Percentiles rank a stretch among this genome's conserved stretches.
phyloP scores from a whole-genome alignment of 495 filamentous ascomycete genomes.

The Saxophila tyrrhenica region DNA sequence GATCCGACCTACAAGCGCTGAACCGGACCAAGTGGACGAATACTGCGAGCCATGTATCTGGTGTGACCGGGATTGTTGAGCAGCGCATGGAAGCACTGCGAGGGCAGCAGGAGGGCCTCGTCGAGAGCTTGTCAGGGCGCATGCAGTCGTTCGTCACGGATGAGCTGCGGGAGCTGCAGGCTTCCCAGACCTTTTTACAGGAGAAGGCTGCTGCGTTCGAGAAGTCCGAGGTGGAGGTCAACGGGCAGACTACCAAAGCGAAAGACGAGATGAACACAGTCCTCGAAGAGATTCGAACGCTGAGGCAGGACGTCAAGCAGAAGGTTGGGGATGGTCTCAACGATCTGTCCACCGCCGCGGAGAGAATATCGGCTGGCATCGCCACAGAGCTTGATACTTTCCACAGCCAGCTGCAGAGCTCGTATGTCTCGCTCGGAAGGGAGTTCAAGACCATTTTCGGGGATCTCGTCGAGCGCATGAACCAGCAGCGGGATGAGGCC shows the following conservation, averaged over 20 bases:
- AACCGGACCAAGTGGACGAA: slow-evolving; percentile 71
- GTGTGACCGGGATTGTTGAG: slow-evolving; percentile 67
- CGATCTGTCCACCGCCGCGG: slow-evolving; percentile 72
- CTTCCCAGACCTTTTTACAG: slow-evolving; percentile 56
- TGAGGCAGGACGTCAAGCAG: slow-evolving; percentile 76
- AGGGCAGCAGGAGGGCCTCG: slow-evolving; percentile 52
- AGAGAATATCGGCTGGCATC: slow-evolving; percentile 82
- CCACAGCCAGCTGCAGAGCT: slow-evolving; percentile 69
- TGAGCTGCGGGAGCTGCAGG: slow-evolving; percentile 56
- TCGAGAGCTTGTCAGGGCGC: slow-evolving; percentile 52
- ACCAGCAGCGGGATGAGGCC: slow-evolving; percentile 68
- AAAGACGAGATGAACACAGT: slow-evolving; percentile 84
- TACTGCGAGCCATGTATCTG: slow-evolving; percentile 60
- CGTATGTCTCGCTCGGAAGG: slow-evolving; percentile 77
- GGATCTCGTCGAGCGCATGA: slow-evolving; percentile 57
- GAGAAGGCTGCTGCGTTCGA: slow-evolving; percentile 54
- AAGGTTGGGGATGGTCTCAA: slow-evolving; percentile 77
- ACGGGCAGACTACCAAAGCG: slow-evolving; percentile 53
- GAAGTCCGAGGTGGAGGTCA: slow-evolving; percentile 52
- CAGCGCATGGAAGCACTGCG: slow-evolving; percentile 56
- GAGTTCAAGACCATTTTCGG: slow-evolving; percentile 84
- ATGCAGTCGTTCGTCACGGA: slow-evolving; percentile 62
- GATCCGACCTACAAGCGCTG: slow-evolving; percentile 63
- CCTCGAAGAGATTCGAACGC: slow-evolving; percentile 78
- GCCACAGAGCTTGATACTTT: slow-evolving; percentile 73